These are phyloP conservation scores for Panellus pusillus DNA, from an alignment of 768 basidiomycete genomes.

Conservation along the genomic window DNA sequence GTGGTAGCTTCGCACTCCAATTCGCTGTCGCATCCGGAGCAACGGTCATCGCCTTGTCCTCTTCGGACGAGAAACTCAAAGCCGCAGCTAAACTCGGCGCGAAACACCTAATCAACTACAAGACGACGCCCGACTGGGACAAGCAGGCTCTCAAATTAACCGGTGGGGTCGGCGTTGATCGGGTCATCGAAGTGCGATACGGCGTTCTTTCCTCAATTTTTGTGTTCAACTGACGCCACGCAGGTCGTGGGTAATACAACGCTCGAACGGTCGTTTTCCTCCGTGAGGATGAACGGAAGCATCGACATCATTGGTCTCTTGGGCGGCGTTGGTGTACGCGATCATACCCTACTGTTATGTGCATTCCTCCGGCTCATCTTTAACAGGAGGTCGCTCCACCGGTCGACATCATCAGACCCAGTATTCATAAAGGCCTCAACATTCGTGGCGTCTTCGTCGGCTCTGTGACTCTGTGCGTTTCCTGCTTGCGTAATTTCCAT, in stretches of 20 bases:
- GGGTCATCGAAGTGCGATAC: constrained; percentile 20
- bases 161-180: constrained; percentile 24
- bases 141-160: constrained; percentile 40
- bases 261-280: constrained; percentile 29
- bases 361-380: not conserved
- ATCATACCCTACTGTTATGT: too few species aligned
- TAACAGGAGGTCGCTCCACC: constrained; percentile 16
- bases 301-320: constrained; percentile 39
- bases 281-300: constrained; percentile 29
- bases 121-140: constrained; percentile 49
- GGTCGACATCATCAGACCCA: constrained; percentile 28
- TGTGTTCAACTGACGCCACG: too few species aligned
- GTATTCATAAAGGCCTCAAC: constrained; percentile 31
- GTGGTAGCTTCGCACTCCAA: constrained; percentile 42
- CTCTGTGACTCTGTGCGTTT: constrained; percentile 41
- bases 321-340: constrained; percentile 24
- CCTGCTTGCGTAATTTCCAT: not conserved
- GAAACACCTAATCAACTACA: constrained; percentile 53
- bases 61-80: constrained; percentile 47
- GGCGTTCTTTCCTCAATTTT: too few species aligned
- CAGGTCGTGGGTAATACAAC: constrained; percentile 43
- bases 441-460: constrained; percentile 47
- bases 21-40: constrained; percentile 51
- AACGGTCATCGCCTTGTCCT: constrained; percentile 51
- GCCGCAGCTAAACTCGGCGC: constrained; percentile 41